These are phyloP conservation scores for Gentiana straminea DNA, from an alignment of 257 asterid genomes.

Conservation along the genomic window DNA sequence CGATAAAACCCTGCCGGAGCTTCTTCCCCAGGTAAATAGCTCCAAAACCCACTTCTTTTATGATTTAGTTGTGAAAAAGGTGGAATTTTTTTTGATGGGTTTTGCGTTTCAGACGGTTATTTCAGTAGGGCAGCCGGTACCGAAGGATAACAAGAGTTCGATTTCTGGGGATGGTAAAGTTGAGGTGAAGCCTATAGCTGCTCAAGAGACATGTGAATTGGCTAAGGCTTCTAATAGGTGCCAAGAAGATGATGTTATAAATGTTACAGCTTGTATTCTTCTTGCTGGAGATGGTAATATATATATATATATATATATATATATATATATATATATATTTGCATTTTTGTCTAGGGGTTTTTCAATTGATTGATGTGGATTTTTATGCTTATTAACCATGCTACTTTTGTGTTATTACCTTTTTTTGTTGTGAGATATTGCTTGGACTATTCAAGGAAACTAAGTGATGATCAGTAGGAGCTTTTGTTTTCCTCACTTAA, in stretches of 20 bases:
- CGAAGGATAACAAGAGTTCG: neutral
- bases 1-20: conserved; percentile 2
- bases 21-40: conserved; percentile 4
- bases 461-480: too few relatives aligned
- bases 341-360: neutral
- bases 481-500: too few relatives aligned
- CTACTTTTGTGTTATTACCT: too few relatives aligned
- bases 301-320: too few relatives aligned
- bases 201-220: conserved; percentile 15
- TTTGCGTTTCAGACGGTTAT: conserved; percentile 1
- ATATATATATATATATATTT: neutral
- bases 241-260: conserved; percentile 18
- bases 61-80: conserved; percentile 1
- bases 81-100: conserved; percentile 2
- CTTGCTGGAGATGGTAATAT: conserved; percentile 35
- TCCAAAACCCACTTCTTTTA: neutral
- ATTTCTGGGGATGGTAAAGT: conserved; percentile 2
- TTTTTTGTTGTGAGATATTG: too few relatives aligned
- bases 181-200: conserved; percentile 2
- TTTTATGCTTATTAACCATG: neutral
- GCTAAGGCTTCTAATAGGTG: conserved; percentile 22
- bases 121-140: neutral
- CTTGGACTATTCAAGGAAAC: too few relatives aligned
- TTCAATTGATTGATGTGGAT: conserved; percentile 1
- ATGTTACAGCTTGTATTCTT: conserved; percentile 43